Evolutionary conservation across 2,329 filamentous ascomycete species (phyloP).

Genomic region (Venturia oleaginea): DNA sequence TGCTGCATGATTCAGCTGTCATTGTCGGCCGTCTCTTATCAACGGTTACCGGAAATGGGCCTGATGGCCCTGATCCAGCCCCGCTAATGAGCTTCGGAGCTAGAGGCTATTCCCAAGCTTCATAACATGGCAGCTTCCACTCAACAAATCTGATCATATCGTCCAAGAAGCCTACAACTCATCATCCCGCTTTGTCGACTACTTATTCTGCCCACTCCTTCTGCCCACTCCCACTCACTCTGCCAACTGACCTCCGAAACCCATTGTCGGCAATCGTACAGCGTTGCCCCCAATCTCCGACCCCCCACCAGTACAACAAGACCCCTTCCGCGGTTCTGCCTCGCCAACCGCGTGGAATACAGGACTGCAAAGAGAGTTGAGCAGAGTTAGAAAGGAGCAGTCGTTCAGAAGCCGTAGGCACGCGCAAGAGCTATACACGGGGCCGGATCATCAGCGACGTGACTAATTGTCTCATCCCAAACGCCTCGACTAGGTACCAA

Average conservation of each 20-base stretch:
- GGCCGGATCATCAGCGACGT: constrained; percentile 8
- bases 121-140: neutral
- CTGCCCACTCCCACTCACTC: neutral
- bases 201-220: neutral
- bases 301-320: neutral
- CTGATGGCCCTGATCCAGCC: neutral
- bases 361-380: neutral
- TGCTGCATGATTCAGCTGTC: neutral
- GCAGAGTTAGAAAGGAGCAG: neutral
- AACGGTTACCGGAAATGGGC: neutral
- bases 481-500: constrained; percentile 2
- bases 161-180: neutral
- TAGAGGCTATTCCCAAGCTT: neutral
- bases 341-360: neutral
- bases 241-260: neutral
- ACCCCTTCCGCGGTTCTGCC: neutral
- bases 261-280: neutral
- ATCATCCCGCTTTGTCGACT: neutral
- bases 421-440: constrained; percentile 5
- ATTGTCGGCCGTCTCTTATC: neutral
- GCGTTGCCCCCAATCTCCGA: neutral
- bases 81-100: constrained; percentile 1
- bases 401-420: neutral
- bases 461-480: constrained; percentile 10
- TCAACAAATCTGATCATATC: neutral